Evolutionary conservation across 306 rosid species (phyloP), one percentile per base, ranked within the genome.

Genomic region (Pterocarpus santalinus): DNA sequence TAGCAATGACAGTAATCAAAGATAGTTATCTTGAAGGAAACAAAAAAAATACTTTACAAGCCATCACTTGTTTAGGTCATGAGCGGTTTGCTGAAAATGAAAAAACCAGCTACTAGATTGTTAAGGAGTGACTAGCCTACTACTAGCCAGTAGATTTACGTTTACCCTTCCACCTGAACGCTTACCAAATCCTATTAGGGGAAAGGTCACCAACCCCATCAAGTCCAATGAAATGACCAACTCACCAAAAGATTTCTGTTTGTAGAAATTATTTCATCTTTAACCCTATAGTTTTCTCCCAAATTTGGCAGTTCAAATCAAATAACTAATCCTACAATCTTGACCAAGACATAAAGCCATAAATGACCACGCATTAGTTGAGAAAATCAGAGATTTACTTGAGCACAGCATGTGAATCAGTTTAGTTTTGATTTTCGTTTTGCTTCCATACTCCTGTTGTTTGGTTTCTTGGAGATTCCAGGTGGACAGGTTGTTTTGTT

Each of bases 121-220:
- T 43, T 34, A 10, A 32, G 36, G 36, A 44, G 63, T 30, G 67
- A 39, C 22, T 32, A 44, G 64, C n/a, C 38, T 38, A 38, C 41
- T 6, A 38, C 41, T 4, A 38, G 41, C 41, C 41, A 8, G 3
- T 10, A 32, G 17, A 65, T 72, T 15, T 32, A 17, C 15, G 1
- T 41, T 4, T 4, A 4, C 5, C 13, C 14, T 53, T 34, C 17
- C 73, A 30, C 56, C 41, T 43, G 52, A 73, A 81, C 70, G 38
- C 68, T 53, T 74, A 66, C 65, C 75, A 13, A 75, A 57, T 35
- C 55, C 60, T 36, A 32, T 55, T 22, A 22, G 11, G 67, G 53
- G 52, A 65, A 66, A 65, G 70, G 73, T 73, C 43, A 73, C 56
- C 76, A 67, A 57, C 67, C 76, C 41, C 75, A 65, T 65, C 57